Evolutionary conservation across 1,284 basidiomycete genomes (phyloP), one percentile per base, ranked within the genome.

Genomic region (Cryptococcus maquisensis): DNA sequence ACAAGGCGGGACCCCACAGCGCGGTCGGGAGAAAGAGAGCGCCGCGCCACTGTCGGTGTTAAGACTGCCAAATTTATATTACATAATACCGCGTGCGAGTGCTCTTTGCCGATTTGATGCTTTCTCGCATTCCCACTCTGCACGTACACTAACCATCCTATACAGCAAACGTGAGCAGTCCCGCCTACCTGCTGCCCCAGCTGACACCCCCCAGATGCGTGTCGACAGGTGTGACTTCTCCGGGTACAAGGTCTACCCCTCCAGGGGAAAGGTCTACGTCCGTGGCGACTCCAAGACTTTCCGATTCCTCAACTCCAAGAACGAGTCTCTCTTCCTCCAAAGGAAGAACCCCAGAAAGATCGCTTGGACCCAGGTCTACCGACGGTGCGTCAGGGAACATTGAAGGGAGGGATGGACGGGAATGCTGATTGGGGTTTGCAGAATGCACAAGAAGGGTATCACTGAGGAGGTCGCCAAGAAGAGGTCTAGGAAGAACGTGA

Each of bases 261-360:
- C 84, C 79, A 92, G 87, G 87, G 93, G 93, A 75, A 90, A 89
- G 77, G 84, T 92, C 68, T 96, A 94, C 79, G 90, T 97, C 77
- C 89, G 93, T 68, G 88, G 90, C 66, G 93, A 97, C 84, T 90
- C 87, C 81, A 96, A 95, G 90, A 84, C 92, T 74, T 95, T 95
- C 87, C 90, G 91, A 76, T 94, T 94, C 79, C 81, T 86, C 68
- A 82, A 78, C 73, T 87, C 88, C 65, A 96, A 96, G 86, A 88
- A 85, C 76, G 84, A 94, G 70, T 98, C 94, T 60, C 88, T 98
- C 67, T 98, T 98, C 88, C 82, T 92, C 61, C 96, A 98, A 80
- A 90, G 95, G 82, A 98, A 98, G 84, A 98, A 98, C 84, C 95
- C 96, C 54, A 90, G 95, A 77, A 98, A 98, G 86, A 93, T 98